Percentiles rank a stretch among this genome's conserved stretches.
Conservation (phyloP, 352 stramenopile genomes). For the Globisporangium uncinulatum region DNA sequence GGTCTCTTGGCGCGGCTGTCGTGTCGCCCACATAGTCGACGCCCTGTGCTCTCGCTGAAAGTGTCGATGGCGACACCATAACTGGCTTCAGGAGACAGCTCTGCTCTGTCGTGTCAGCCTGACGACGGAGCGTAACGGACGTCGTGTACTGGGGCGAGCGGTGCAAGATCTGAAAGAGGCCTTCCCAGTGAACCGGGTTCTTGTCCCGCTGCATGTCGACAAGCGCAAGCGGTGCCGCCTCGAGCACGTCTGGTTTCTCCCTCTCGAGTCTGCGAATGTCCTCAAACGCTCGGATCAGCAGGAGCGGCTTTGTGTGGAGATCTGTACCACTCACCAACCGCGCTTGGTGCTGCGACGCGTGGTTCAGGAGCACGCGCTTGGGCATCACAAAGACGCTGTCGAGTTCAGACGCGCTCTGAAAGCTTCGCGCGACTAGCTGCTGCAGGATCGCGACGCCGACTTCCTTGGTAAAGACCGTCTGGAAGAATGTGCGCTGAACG, state of each 20-base stretch:
- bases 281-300: conserved; percentile 24
- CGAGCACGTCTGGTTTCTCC: conserved; percentile 27
- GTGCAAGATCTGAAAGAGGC: conserved; percentile 41
- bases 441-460: conserved; percentile 15
- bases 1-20: background rate
- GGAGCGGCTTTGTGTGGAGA: conserved; percentile 10
- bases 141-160: conserved; percentile 19
- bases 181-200: conserved; percentile 28
- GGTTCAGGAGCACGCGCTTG: conserved; percentile 7
- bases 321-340: conserved; percentile 1
- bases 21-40: background rate
- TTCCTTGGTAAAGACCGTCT: conserved; percentile 11
- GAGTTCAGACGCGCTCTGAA: conserved; percentile 1
- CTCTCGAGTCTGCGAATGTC: conserved; percentile 29
- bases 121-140: conserved; percentile 13
- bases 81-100: background rate
- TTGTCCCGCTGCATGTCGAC: conserved; percentile 27
- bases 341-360: background rate
- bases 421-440: conserved; percentile 8
- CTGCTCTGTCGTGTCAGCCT: background rate
- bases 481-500: conserved; percentile 25
- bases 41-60: background rate
- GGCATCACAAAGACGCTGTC: conserved; percentile 8
- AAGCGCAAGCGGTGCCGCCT: conserved; percentile 32
- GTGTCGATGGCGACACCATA: background rate